Evolutionary conservation across 768 basidiomycete species (phyloP).

Genomic region (Leccinum uliginosum): DNA sequence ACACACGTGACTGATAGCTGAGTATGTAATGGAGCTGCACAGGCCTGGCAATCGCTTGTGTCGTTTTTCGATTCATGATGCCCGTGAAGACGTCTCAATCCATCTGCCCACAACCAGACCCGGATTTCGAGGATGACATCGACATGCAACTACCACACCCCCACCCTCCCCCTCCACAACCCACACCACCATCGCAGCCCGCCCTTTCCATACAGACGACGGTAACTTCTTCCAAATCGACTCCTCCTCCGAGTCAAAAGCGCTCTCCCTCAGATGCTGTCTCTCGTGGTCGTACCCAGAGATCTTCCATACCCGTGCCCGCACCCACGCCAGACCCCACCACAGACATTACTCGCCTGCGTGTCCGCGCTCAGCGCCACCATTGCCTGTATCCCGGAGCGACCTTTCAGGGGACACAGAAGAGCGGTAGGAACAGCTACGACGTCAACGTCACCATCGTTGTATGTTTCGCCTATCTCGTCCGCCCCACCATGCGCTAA

Average conservation of each 20-base stretch:
- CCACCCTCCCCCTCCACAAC: neutral
- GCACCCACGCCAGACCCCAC: slow-evolving; percentile 46
- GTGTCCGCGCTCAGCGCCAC: slow-evolving; percentile 66
- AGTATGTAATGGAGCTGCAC: slow-evolving; percentile 10
- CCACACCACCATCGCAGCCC: slow-evolving; percentile 7
- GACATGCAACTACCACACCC: slow-evolving; percentile 25
- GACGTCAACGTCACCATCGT: slow-evolving; percentile 91
- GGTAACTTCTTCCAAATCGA: slow-evolving; percentile 7
- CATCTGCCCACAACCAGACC: slow-evolving; percentile 18
- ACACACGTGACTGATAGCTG: slow-evolving; percentile 15
- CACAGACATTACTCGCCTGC: slow-evolving; percentile 71
- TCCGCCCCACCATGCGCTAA: slow-evolving; percentile 1
- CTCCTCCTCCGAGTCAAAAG: slow-evolving; percentile 12
- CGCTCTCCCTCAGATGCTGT: slow-evolving; percentile 16
- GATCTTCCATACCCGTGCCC: slow-evolving; percentile 1
- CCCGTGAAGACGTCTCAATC: slow-evolving; percentile 19
- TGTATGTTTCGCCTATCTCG: slow-evolving; percentile 46
- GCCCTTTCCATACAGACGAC: slow-evolving; percentile 13
- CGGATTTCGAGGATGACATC: slow-evolving; percentile 34
- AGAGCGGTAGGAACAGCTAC: slow-evolving; percentile 90
- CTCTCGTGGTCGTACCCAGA: slow-evolving; percentile 9
- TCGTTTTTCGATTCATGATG: slow-evolving; percentile 22
- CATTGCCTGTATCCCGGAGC: slow-evolving; percentile 87
- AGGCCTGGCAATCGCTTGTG: slow-evolving; percentile 10
- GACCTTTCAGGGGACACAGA: slow-evolving; percentile 86